Conservation (phyloP, 495 filamentous ascomycete genomes). For the Neurospora pannonica region DNA sequence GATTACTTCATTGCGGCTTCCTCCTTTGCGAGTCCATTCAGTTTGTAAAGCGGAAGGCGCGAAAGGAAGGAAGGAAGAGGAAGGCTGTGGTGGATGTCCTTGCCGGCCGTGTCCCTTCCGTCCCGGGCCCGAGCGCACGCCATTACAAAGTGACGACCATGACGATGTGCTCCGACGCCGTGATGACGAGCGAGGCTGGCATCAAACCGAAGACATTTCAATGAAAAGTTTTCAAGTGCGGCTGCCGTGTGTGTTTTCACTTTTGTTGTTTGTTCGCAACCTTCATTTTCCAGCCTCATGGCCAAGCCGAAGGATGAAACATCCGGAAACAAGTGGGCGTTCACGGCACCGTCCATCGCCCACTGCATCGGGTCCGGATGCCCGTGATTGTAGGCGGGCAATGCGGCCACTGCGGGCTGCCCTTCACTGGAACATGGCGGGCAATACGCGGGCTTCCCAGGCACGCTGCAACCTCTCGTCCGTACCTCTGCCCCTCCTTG, state of each 20-base stretch:
- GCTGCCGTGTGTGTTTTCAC: not conserved
- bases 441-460: not conserved
- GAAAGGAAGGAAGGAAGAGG: not conserved
- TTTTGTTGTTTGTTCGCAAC: not conserved
- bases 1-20: not conserved
- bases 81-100: not conserved
- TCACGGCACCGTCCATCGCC: not conserved
- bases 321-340: not conserved
- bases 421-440: not conserved
- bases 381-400: not conserved
- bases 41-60: not conserved
- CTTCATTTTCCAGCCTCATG: not conserved
- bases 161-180: not conserved
- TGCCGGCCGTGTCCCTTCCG: conserved; percentile 5
- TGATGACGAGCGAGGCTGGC: not conserved
- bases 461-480: not conserved
- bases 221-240: not conserved
- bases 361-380: not conserved
- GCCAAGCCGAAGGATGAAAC: not conserved
- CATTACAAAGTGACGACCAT: not conserved
- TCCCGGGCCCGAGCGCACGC: not conserved
- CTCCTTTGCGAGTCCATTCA: not conserved
- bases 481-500: not conserved
- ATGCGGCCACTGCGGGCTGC: not conserved
- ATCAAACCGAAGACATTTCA: not conserved